Conservation (phyloP, 179 eudicot species). For the Beta corolliflora region DNA sequence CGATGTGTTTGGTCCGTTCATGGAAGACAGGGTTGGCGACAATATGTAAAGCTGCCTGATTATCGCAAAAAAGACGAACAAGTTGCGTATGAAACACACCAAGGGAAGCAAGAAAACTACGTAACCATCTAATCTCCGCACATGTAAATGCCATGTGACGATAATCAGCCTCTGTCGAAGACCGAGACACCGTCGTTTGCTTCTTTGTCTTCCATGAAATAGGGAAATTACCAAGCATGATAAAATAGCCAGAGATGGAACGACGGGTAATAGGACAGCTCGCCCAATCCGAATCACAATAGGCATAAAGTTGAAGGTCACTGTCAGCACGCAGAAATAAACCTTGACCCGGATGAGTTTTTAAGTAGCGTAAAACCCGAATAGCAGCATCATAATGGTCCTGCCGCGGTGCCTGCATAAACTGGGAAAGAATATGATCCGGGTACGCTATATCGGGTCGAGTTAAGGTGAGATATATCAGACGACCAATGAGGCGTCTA, state of each 20-base stretch:
- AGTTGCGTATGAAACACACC: neutral
- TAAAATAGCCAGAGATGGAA: neutral
- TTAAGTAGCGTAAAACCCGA: neutral
- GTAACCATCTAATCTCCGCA: neutral
- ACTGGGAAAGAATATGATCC: no score
- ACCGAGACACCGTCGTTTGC: neutral
- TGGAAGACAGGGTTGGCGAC: no score
- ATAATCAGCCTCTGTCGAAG: neutral
- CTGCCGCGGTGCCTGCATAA: no score
- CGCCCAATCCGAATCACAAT: slow-evolving; percentile 9
- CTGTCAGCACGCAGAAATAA: neutral
- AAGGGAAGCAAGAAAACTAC: neutral
- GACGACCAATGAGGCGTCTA: no score
- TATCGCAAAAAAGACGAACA: no score
- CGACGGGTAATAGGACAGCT: neutral
- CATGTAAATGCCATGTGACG: neutral
- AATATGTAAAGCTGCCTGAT: no score
- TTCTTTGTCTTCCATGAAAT: slow-evolving; percentile 1
- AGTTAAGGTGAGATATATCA: no score
- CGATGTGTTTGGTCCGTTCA: no score
- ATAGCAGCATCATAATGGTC: no score
- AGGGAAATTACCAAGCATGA: neutral
- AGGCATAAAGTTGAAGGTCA: neutral
- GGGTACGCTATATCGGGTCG: no score
- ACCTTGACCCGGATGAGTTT: neutral